Percentiles rank a stretch among this genome's conserved stretches.
Evolutionary conservation across 305 asterid genomes (phyloP).

Genomic region (Caryopteris hybrid): DNA sequence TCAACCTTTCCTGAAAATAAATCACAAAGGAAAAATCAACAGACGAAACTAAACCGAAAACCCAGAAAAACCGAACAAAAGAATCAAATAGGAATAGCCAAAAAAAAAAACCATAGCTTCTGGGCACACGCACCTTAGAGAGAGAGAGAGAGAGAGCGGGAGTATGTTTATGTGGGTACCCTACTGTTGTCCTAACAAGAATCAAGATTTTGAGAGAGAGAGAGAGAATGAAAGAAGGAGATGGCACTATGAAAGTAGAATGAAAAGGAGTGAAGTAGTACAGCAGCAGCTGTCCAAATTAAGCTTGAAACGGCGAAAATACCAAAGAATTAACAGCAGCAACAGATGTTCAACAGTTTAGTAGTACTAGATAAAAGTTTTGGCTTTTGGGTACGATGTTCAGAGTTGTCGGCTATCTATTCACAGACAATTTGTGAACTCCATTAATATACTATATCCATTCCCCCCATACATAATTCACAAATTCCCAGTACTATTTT

Average conservation of each 20-base stretch:
- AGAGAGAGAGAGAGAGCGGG: constrained; percentile 7
- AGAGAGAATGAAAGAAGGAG: not conserved
- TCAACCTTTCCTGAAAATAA: constrained; percentile 12
- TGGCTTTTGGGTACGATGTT: constrained; percentile 70
- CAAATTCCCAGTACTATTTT: not conserved
- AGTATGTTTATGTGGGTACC: too few relatives aligned
- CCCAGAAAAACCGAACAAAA: not conserved
- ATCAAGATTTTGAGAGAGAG: too few relatives aligned
- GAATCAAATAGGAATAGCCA: not conserved
- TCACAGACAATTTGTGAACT: constrained; percentile 61
- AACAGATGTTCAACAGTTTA: too few relatives aligned
- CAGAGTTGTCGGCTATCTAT: constrained; percentile 72
- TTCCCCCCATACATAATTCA: not conserved
- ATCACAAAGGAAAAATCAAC: too few relatives aligned
- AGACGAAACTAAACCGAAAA: constrained; percentile 1
- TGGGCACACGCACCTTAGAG: not conserved
- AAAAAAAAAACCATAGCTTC: constrained; percentile 20
- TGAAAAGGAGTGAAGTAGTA: too few relatives aligned
- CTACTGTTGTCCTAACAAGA: too few relatives aligned
- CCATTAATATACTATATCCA: constrained; percentile 24
- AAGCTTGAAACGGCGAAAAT: too few relatives aligned
- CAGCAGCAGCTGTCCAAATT: not conserved
- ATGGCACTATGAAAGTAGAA: not conserved
- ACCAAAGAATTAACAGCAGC: too few relatives aligned
- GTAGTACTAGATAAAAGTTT: not conserved